phyloP scores from a whole-genome alignment of 2,329 filamentous ascomycete species.

The Ophiosphaerella narmari region DNA sequence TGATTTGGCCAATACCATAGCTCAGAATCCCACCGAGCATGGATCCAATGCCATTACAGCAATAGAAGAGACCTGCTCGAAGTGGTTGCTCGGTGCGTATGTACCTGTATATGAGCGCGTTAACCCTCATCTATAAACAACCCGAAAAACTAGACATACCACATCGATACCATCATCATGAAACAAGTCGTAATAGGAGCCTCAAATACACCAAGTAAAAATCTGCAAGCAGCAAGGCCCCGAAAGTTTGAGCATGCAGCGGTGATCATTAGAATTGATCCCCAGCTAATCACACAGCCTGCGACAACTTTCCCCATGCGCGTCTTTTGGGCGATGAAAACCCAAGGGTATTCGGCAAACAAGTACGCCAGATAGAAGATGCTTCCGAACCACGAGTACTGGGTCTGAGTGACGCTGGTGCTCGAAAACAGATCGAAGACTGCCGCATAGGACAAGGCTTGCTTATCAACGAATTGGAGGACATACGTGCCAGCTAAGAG shows the following conservation, averaged over 20 bases:
- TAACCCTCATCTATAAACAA: not conserved
- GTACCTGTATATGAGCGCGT: constrained; percentile 3
- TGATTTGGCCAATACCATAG: constrained; percentile 50
- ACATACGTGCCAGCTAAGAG: constrained; percentile 57
- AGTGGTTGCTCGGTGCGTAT: constrained; percentile 20
- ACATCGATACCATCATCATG: constrained; percentile 25
- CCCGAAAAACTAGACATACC: constrained; percentile 4
- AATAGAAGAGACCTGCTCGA: constrained; percentile 29
- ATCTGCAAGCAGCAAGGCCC: constrained; percentile 21
- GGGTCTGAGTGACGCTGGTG: constrained; percentile 52
- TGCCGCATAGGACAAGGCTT: constrained; percentile 58
- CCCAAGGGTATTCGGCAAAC: constrained; percentile 24
- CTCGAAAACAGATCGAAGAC: constrained; percentile 60
- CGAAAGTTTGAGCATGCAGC: constrained; percentile 27
- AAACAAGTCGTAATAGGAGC: constrained; percentile 23
- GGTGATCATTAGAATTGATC: constrained; percentile 20
- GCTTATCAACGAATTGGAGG: constrained; percentile 63
- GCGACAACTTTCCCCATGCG: constrained; percentile 41
- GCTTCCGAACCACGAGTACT: constrained; percentile 61
- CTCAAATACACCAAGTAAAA: constrained; percentile 29
- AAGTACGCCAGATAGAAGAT: constrained; percentile 59
- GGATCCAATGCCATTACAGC: constrained; percentile 24
- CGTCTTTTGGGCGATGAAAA: constrained; percentile 37
- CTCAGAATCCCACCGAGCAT: constrained; percentile 39
- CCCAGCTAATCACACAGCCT: constrained; percentile 21